Evolutionary conservation across 169 alveolate species (phyloP).

Genomic region (Eimeria tenella): DNA sequence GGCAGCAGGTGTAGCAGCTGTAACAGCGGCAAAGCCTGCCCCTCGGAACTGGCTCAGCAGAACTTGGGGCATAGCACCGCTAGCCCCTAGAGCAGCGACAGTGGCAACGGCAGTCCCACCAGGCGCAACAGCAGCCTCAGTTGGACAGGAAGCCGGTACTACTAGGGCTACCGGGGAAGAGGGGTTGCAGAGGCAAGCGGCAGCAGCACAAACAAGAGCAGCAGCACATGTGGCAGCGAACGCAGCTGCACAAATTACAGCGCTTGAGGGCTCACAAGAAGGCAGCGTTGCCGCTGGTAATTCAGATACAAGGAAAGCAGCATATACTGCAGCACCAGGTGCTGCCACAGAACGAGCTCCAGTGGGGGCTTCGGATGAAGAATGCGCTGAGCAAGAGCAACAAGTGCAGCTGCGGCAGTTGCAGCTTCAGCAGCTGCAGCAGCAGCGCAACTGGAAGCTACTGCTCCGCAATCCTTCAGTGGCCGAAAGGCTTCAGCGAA

Average conservation of each 20-base stretch:
- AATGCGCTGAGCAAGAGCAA: neutral
- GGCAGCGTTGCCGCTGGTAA: neutral
- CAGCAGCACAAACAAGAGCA: neutral
- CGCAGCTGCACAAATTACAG: neutral
- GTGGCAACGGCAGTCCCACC: conserved; percentile 1
- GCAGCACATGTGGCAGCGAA: neutral
- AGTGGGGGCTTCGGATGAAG: neutral
- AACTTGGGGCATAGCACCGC: conserved; percentile 31
- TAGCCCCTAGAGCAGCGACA: neutral
- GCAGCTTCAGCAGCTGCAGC: neutral
- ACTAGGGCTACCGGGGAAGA: neutral
- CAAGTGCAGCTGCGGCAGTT: conserved; percentile 4
- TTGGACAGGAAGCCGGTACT: neutral
- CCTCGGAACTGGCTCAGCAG: conserved; percentile 42
- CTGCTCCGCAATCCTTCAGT: conserved; percentile 37
- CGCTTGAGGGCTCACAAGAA: neutral
- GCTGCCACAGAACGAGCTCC: neutral
- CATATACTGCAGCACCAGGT: neutral
- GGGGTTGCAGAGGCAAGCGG: neutral
- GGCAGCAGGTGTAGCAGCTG: neutral
- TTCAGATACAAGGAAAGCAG: neutral
- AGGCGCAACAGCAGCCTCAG: conserved; percentile 6
- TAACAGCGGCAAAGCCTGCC: neutral
- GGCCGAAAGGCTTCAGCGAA: conserved; percentile 37
- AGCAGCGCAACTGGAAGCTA: conserved; percentile 31